These are phyloP conservation scores for Phytophthora citricola DNA, from an alignment of 352 stramenopile species.

Conservation along the genomic window DNA sequence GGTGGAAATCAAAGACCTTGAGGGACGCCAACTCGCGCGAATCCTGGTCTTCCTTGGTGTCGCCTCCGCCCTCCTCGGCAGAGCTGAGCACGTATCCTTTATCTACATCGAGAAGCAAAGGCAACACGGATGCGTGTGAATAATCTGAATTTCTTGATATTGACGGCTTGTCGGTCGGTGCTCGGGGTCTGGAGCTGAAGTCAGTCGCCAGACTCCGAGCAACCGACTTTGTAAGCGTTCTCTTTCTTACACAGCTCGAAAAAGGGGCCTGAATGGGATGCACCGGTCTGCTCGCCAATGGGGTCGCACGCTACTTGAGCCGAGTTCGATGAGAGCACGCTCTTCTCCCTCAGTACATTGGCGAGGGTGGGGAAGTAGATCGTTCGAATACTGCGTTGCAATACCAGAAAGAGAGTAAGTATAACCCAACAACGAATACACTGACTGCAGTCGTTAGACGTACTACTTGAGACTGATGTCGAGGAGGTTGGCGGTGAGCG, in stretches of 20 bases:
- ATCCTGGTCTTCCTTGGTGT: conserved; percentile 29
- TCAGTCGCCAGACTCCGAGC: conserved; percentile 22
- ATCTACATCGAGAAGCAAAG: conserved; percentile 19
- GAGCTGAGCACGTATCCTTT: conserved; percentile 66
- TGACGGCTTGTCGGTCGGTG: conserved; percentile 25
- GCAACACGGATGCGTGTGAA: conserved; percentile 26
- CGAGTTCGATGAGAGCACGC: conserved; percentile 48
- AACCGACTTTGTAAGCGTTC: conserved; percentile 38
- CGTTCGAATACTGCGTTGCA: conserved; percentile 42
- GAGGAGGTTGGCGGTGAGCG: conserved; percentile 61
- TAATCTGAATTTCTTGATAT: conserved; percentile 37
- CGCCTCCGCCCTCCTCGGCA: conserved; percentile 30
- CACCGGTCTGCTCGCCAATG: conserved; percentile 9
- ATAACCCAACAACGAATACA: neutral
- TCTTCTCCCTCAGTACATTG: conserved; percentile 73
- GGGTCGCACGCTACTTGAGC: conserved; percentile 54
- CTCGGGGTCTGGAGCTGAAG: conserved; percentile 10
- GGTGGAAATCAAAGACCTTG: conserved; percentile 32
- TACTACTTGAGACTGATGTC: conserved; percentile 80
- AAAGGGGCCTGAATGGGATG: conserved; percentile 23
- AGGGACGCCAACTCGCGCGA: conserved; percentile 21
- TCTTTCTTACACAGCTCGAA: conserved; percentile 48
- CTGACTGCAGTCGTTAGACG: conserved; percentile 14
- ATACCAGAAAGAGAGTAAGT: conserved; percentile 3
- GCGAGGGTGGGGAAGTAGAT: conserved; percentile 78